These are phyloP conservation scores for Phaseolus coccineus DNA, from an alignment of 331 rosid genomes.

Conservation along the genomic window DNA sequence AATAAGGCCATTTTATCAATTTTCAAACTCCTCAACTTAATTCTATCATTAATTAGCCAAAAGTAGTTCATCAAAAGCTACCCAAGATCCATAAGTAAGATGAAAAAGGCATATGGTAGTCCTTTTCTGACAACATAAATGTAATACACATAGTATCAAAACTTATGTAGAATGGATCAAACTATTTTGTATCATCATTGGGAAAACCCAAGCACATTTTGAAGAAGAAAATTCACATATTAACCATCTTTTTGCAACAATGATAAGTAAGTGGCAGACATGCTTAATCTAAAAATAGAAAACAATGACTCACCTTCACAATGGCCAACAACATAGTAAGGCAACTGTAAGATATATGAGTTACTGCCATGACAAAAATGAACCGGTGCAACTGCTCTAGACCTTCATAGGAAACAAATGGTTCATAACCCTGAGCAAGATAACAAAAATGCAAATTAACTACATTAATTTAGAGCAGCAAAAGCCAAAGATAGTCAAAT, in stretches of 20 bases:
- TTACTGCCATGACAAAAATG: conserved; percentile 94
- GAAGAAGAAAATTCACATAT: background rate
- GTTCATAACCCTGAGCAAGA: conserved; percentile 80
- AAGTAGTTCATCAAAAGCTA: too few relatives aligned
- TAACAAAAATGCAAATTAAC: conserved; percentile 37
- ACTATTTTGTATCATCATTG: background rate
- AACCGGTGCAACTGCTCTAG: conserved; percentile 98
- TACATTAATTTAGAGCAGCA: conserved; percentile 30
- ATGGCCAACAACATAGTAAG: conserved; percentile 94
- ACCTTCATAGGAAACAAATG: conserved; percentile 90
- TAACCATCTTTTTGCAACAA: background rate
- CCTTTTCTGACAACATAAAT: background rate
- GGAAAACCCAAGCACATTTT: conserved; percentile 1
- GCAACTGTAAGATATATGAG: conserved; percentile 97
- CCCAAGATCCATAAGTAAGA: too few relatives aligned
- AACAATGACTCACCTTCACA: conserved; percentile 73
- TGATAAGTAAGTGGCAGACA: background rate
- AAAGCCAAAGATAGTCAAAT: conserved; percentile 29
- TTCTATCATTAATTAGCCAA: too few relatives aligned
- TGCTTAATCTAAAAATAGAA: conserved; percentile 1
- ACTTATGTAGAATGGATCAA: background rate
- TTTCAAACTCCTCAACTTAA: too few relatives aligned
- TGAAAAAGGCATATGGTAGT: background rate
- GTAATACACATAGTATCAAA: background rate
- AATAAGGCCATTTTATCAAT: too few relatives aligned